Base-by-base conservation (phyloP, 306 rosid species). In the Gynostemma pentaphyllum region DNA sequence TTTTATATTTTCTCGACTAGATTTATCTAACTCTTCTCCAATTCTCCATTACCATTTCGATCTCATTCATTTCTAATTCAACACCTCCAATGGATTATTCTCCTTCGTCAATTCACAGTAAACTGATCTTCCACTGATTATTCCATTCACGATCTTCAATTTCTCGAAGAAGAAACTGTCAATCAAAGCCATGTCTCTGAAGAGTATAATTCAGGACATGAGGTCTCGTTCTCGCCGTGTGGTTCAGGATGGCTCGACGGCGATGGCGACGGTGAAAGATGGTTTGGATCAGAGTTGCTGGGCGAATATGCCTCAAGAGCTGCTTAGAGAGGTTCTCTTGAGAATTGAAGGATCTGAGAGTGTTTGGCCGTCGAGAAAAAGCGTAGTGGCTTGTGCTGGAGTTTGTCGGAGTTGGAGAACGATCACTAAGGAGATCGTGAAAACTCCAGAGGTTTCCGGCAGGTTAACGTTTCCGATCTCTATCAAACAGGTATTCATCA, bases 291-390 rank as follows among this genome's bases (percentile, higher is more conserved):
- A 86, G 80, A 86, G 91, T 61, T 80, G 81, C 37, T 94, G 99
- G 99, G 85, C 89, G 0, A 74, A 81, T 63, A 82, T 94, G 95
- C 99, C 99, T n/a, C 89, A 79, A 65, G 99, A 94, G 83, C 95
- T 94, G 0, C 87, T 94, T 12, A 66, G 97, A 5, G 99, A 94
- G 68, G 95, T 94, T 6, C 74, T 94, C 29, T 8, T 80, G 54
- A 73, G 87, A 62, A 81, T 94, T 59, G 99, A 94, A 72, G 80
- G 81, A 0, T 79, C 97, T 5, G 99, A 94, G 79, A 79, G 52
- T 16, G 45, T 83, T 2, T 94, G 99, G 99, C 99, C 99, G 6
- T 83, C 77, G 5, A 75, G 99, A 49, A 83, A 78, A 78, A 83
- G 68, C 72, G 99, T 94, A 5, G 94, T 88, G 49, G 89, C 94